Conservation (phyloP, 2,329 filamentous ascomycete genomes). For the Macrophomina tecta region DNA sequence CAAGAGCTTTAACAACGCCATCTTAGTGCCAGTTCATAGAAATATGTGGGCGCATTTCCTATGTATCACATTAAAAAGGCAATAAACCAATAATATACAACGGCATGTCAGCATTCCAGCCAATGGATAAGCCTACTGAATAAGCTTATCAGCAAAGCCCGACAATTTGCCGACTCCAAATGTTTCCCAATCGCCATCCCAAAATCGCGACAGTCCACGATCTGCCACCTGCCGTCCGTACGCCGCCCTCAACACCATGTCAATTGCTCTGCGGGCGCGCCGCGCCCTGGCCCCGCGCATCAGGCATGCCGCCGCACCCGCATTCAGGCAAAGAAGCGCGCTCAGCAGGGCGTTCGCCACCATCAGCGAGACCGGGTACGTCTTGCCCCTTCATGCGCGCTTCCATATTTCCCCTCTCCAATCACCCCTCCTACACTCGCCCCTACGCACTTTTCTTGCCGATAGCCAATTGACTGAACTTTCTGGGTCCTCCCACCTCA, state of each 20-base stretch:
- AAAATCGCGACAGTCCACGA: background rate
- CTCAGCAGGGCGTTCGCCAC: slow-evolving; percentile 51
- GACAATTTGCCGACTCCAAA: background rate
- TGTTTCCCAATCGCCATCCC: slow-evolving; percentile 4
- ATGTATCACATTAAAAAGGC: too few species aligned
- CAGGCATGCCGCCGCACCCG: slow-evolving; percentile 43
- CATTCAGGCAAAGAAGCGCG: slow-evolving; percentile 13
- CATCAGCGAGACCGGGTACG: slow-evolving; percentile 45
- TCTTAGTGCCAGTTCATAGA: too few species aligned
- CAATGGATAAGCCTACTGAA: background rate
- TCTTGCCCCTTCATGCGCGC: slow-evolving; percentile 1
- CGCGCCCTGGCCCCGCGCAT: slow-evolving; percentile 57
- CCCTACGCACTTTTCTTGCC: too few species aligned
- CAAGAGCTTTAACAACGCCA: too few species aligned
- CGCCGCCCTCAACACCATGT: background rate
- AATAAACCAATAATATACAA: background rate
- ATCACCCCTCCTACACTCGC: slow-evolving; percentile 19
- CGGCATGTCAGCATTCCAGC: background rate
- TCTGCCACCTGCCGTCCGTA: background rate
- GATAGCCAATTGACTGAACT: too few species aligned
- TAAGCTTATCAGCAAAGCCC: background rate
- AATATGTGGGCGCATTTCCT: too few species aligned
- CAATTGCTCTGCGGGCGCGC: slow-evolving; percentile 36
- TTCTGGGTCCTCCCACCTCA: too few species aligned
- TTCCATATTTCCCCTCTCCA: background rate